Evolutionary conservation across 495 filamentous ascomycete species (phyloP), one percentile per base, ranked within the genome.

Genomic region (Amphirosellinia nigrospora): DNA sequence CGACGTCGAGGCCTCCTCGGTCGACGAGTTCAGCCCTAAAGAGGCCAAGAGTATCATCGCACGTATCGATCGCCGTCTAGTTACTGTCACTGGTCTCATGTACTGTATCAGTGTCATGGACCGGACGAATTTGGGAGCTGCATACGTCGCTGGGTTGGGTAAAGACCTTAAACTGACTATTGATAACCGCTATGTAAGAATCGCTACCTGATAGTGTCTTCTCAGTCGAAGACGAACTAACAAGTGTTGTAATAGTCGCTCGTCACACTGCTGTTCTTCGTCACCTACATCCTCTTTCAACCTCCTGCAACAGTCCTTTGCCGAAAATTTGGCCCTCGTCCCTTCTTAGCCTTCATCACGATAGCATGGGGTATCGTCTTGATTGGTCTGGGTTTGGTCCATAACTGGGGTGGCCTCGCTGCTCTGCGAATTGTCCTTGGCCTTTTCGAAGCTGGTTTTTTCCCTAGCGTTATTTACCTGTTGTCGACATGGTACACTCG

Each of bases 71-170:
- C 74, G 83, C 28, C 85, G 88, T 2, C 79, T 91, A 19, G 85
- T 91, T 59, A 79, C 81, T 1, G 84, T 85, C 36, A 80, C 84
- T 3, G 88, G 89, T 5, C 64, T 88, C 69, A 80, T 89, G 68
- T 90, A 90, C 72, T 89, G 87, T 70, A 80, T 89, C 69, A 86
- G 83, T 60, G 73, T 91, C 53, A 89, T 91, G 85, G 89, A 90
- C 74, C 80, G 89, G 4, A 87, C 86, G 5, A 91, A 91, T 71
- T 60, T 90, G 60, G 83, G 82, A 52, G 81, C 81, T 45, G 89
- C 87, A 11, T 83, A 83, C 9, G 79, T 90, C 56, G 88, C 87
- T 36, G 89, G 73, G 26, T 83, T 89, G 83, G 80, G 77, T 19
- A 72, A 79, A 28, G 88, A 89, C 23, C 73, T 90, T 66, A 50